A percentile compares a stretch with the other conserved stretches of the same genome.
Evolutionary conservation across 208 protist species (phyloP).

Genomic region (Leptomonas pyrrhocoris): DNA sequence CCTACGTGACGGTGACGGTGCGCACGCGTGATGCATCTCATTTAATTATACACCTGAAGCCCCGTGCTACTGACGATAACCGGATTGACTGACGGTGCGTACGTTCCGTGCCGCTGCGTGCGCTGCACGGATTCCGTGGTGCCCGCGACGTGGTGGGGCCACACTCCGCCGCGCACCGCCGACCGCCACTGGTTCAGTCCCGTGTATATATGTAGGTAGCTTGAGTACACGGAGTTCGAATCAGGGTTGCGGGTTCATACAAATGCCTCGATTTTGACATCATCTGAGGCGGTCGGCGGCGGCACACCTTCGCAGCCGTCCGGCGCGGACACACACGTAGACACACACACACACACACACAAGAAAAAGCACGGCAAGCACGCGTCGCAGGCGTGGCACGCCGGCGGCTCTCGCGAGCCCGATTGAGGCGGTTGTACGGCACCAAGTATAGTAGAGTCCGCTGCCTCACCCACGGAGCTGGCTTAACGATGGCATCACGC

Average conservation of each 20-base stretch:
- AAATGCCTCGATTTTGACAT: slow-evolving; percentile 54
- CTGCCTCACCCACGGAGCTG: slow-evolving; percentile 37
- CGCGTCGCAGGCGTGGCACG: too few species aligned
- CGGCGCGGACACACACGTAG: slow-evolving; percentile 5
- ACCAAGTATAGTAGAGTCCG: slow-evolving; percentile 29
- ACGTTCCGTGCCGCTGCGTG: too few species aligned
- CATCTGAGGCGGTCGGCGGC: background rate
- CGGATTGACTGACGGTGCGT: too few species aligned
- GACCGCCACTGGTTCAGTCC: slow-evolving; percentile 28
- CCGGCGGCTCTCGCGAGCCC: slow-evolving; percentile 26
- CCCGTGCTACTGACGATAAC: too few species aligned
- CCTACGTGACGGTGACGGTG: too few species aligned
- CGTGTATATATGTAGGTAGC: slow-evolving; percentile 55
- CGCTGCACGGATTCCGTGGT: too few species aligned
- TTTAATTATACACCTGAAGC: too few species aligned
- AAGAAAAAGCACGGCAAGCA: background rate
- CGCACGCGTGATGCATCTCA: too few species aligned
- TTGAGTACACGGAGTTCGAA: slow-evolving; percentile 55
- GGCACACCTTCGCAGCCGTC: too few species aligned
- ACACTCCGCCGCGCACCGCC: too few species aligned
- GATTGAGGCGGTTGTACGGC: slow-evolving; percentile 35
- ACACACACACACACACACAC: slow-evolving; percentile 17
- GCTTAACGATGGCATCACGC: background rate
- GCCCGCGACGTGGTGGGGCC: too few species aligned
- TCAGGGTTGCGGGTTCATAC: slow-evolving; percentile 57